Base-by-base conservation (phyloP, 1,139 yeast genomes). In the Hansenula sp. region DNA sequence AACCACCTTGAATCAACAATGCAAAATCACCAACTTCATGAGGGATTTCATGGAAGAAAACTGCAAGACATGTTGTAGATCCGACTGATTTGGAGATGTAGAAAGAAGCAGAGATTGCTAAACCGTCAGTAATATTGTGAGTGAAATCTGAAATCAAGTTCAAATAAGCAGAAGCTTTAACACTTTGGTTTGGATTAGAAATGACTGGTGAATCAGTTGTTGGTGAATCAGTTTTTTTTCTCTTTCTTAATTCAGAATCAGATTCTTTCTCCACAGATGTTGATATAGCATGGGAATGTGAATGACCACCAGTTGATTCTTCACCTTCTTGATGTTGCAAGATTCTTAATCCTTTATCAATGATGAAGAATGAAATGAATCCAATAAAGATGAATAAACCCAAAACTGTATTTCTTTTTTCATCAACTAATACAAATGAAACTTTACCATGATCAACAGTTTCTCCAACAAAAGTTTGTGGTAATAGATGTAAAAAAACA, bases 11-110 rank as follows among this genome's bases (percentile, higher is more conserved):
- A 41, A 80, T 67, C 44, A 81, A 61, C 29, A 82, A 62, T 0
- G 87, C 87, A 60, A 79, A 81, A 53, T 82, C 90, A 38, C 88
- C 87, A 42, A 82, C 73, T 53, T 81, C 86, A 55, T 82, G 89
- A 10, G 90, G 90, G 37, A 82, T 73, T 58, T 82, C 89, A 56
- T 82, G 90, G 61, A 79, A 72, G 48, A 80, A 70, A 29, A 82
- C 79, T 2, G 87, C 84, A 27, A 80, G 61, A 26, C 82, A 73
- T 2, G 87, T 79, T 6, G 82, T 70, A 19, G 80, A 75, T 1
- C 89, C 89, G 14, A 75, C 77, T 36, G 61, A 62, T 40, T 71
- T 68, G 40, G 79, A 68, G 36, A 71, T 71, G 58, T 77, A 77
- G 56, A 82, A 82, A 9, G 87, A 73, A 0, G 87, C 75, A 2